These are phyloP conservation scores for Prinsepia uniflora DNA, from an alignment of 306 rosid genomes.

Conservation along the genomic window DNA sequence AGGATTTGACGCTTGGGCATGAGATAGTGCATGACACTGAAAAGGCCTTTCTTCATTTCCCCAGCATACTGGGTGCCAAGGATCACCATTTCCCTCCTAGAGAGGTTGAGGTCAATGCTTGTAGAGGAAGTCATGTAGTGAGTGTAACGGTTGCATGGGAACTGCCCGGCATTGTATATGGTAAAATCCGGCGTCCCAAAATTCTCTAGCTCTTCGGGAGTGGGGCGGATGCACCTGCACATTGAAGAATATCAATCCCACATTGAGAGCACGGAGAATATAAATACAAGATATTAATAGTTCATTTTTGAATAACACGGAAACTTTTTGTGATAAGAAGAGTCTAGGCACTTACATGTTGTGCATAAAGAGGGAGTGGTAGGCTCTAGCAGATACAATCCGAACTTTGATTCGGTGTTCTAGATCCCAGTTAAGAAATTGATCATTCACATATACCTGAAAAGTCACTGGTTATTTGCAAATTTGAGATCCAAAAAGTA, in stretches of 20 bases:
- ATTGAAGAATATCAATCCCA: no score
- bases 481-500: no score
- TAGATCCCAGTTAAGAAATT: conserved; percentile 86
- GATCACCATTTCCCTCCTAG: conserved; percentile 92
- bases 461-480: neutral
- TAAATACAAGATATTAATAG: no score
- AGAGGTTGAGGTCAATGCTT: conserved; percentile 78
- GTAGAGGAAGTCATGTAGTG: conserved; percentile 97
- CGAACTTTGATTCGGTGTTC: conserved; percentile 81
- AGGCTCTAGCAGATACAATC: conserved; percentile 87
- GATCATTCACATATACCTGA: conserved; percentile 91
- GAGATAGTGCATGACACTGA: conserved; percentile 89
- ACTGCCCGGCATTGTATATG: conserved; percentile 88
- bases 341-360: conserved; percentile 69
- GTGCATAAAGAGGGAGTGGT: conserved; percentile 95
- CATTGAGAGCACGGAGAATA: no score
- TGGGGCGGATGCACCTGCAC: conserved; percentile 89
- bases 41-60: conserved; percentile 96
- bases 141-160: conserved; percentile 92
- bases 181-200: conserved; percentile 96
- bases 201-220: conserved; percentile 80
- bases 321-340: neutral
- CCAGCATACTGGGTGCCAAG: conserved; percentile 97
- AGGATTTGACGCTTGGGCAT: conserved; percentile 80
- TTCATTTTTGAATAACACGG: no score